Conservation (phyloP, 805 yeast genomes). For the Yamadazyma olivae region DNA sequence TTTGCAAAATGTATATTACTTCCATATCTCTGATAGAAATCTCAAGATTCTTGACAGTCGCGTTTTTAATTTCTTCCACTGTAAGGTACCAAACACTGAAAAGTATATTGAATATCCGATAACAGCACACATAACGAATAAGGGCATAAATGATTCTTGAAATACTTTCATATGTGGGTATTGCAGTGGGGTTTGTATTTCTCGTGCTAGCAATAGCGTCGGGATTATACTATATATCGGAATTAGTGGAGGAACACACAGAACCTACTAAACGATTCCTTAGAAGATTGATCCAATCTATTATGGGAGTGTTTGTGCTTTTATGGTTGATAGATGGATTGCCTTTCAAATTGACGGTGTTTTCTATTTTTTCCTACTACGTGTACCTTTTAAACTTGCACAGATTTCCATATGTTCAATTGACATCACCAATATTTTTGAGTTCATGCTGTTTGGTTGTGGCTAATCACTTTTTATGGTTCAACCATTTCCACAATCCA, state of each 20-base stretch:
- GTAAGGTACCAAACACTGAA: too few species aligned
- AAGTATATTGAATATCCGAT: too few species aligned
- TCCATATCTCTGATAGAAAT: too few species aligned
- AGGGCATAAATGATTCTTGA: conserved; percentile 31
- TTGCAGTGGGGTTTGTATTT: conserved; percentile 37
- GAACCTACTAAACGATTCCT: conserved; percentile 77
- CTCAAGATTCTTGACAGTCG: too few species aligned
- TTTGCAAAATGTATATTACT: too few species aligned
- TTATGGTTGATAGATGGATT: conserved; percentile 74
- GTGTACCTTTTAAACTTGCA: conserved; percentile 75
- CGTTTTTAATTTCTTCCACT: too few species aligned
- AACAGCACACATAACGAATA: too few species aligned
- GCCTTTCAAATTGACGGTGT: conserved; percentile 64
- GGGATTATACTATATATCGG: conserved; percentile 87
- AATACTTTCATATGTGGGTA: conserved; percentile 37
- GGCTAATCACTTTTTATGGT: conserved; percentile 86
- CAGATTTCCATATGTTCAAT: conserved; percentile 78
- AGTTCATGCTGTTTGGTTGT: conserved; percentile 70
- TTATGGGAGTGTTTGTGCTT: conserved; percentile 53
- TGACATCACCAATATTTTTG: conserved; percentile 70
- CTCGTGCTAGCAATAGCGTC: conserved; percentile 66
- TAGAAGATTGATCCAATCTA: conserved; percentile 56
- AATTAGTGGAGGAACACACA: conserved; percentile 89
- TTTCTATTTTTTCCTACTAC: conserved; percentile 67
- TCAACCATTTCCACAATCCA: conserved; percentile 73